These are phyloP conservation scores for Cryomyces minteri DNA, from an alignment of 495 filamentous ascomycete genomes.

Conservation along the genomic window DNA sequence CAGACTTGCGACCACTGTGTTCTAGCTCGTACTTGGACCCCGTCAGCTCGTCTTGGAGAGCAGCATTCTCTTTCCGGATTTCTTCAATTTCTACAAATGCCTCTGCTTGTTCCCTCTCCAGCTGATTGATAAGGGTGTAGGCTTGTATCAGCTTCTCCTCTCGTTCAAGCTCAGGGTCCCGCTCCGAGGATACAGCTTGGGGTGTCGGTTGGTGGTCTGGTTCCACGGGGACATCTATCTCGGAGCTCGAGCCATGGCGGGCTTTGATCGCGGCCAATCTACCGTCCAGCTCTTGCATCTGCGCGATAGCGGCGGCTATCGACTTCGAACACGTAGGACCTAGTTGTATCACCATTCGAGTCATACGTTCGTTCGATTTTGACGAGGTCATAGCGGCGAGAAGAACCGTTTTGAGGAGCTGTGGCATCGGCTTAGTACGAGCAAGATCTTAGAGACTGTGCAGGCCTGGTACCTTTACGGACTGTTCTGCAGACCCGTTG, in stretches of 20 bases:
- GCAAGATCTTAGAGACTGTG: not conserved
- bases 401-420: slow-evolving; percentile 16
- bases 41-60: slow-evolving; percentile 20
- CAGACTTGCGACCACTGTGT: slow-evolving; percentile 5
- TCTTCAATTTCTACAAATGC: slow-evolving; percentile 12
- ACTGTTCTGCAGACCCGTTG: slow-evolving; percentile 13
- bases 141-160: slow-evolving; percentile 13
- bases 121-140: slow-evolving; percentile 7
- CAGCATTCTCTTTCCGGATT: slow-evolving; percentile 10
- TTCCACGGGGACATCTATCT: slow-evolving; percentile 4
- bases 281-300: slow-evolving; percentile 16
- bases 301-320: slow-evolving; percentile 17
- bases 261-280: slow-evolving; percentile 6
- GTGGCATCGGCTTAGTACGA: not conserved
- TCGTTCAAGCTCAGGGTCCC: slow-evolving; percentile 19
- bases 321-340: slow-evolving; percentile 12
- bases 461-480: slow-evolving; percentile 10
- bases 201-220: slow-evolving; percentile 2
- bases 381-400: slow-evolving; percentile 17
- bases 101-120: slow-evolving; percentile 6
- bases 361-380: slow-evolving; percentile 19
- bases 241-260: slow-evolving; percentile 5
- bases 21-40: slow-evolving; percentile 17
- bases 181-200: slow-evolving; percentile 3
- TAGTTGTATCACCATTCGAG: slow-evolving; percentile 15